Base-by-base conservation (phyloP, 257 asterid species). In the Ballota nigra region DNA sequence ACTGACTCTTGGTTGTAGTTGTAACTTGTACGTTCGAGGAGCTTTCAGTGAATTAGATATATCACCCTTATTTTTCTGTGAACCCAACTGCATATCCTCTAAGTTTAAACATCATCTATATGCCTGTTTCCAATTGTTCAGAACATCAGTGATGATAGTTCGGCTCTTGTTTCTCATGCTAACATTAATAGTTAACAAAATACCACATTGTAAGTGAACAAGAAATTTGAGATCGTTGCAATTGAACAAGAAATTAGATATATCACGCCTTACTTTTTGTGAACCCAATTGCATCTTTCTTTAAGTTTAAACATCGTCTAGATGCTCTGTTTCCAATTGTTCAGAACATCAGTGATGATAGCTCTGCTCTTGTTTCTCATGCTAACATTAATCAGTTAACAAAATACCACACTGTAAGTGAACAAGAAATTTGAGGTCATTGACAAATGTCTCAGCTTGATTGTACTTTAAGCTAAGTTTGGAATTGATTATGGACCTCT, bases 91-190 rank as follows among this genome's bases (percentile, higher is more conserved):
- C 68, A 72, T 19, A 36, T 61, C 28, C 9, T 8, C n/a, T 18
- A 66, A 34, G 49, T 77, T 20, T 26, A 66, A 61, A 28, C 49
- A 8, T 38, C 15, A 7, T 45, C 45, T 11, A 59, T 34, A 67
- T 74, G 51, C 3, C 16, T 66, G 55, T 31, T 66, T 58, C 69
- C 62, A 74, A n/a, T 31, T 69, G 18, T 57, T 70, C 40, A 68
- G 58, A 64, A 64, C 41, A 41, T 64, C 64, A 36, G 11, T 26
- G 40, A 3, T 13, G 49, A 2, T 53, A n/a, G 31, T 31, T 71
- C 62, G 34, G 49, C 52, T 77, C 51, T 53, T 65, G 31, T 52
- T 66, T 31, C 13, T 68, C 24, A 75, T 33, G 19, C 57, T 70
- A 63, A 51, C 26, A 41, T 63, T 73, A 41, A 63, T 72, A 60